Conservation (phyloP, 805 yeast species). For the Zygosaccharomyces bailii region DNA sequence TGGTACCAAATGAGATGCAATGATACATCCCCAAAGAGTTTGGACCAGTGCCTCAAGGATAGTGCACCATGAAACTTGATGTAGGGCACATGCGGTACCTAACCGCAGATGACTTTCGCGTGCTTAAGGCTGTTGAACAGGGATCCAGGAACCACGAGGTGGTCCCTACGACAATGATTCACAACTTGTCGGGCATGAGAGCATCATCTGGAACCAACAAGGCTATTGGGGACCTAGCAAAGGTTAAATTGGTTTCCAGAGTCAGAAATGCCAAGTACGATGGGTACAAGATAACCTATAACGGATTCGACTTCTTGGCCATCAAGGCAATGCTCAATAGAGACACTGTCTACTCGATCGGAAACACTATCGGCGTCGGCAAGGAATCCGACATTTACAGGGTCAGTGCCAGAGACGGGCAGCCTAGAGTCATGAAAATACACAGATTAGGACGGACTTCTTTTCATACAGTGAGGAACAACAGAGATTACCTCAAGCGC, state of each 20-base stretch:
- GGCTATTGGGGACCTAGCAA: slow-evolving; percentile 82
- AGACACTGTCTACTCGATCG: slow-evolving; percentile 71
- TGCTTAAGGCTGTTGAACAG: slow-evolving; percentile 81
- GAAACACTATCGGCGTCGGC: slow-evolving; percentile 91
- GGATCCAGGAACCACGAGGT: slow-evolving; percentile 93
- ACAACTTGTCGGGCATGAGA: slow-evolving; percentile 71
- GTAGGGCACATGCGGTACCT: slow-evolving; percentile 91
- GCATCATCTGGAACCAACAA: slow-evolving; percentile 73
- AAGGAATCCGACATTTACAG: slow-evolving; percentile 94
- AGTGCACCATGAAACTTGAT: slow-evolving; percentile 85
- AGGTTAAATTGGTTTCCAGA: slow-evolving; percentile 70
- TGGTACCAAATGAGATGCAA: slow-evolving; percentile 17
- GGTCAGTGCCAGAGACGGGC: slow-evolving; percentile 64
- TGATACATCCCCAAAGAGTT: background rate
- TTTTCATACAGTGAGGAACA: slow-evolving; percentile 86
- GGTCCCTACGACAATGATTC: slow-evolving; percentile 85
- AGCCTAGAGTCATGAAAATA: slow-evolving; percentile 75
- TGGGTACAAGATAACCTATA: slow-evolving; percentile 84
- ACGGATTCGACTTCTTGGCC: slow-evolving; percentile 91
- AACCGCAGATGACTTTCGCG: slow-evolving; percentile 85
- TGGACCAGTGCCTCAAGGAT: too few species aligned
- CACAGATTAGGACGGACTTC: slow-evolving; percentile 94
- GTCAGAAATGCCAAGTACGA: slow-evolving; percentile 91
- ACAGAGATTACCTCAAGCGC: slow-evolving; percentile 78
- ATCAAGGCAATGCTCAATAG: slow-evolving; percentile 77